phyloP scores from a whole-genome alignment of 192 early-diverging fungal species.

The Backusella australiensis region DNA sequence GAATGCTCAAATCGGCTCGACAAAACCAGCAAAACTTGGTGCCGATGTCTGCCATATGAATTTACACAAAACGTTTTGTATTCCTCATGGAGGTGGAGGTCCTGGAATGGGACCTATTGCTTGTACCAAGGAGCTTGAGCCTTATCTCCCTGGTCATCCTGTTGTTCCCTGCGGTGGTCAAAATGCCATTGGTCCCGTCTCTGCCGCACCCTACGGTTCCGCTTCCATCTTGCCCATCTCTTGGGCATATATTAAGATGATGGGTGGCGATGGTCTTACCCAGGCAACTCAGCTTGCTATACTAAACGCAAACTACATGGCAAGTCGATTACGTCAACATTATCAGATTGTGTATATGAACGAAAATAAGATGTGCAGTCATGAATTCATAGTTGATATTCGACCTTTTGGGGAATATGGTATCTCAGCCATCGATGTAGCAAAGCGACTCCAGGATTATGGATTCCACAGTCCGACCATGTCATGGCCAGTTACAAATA shows the following conservation, averaged over 20 bases:
- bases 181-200: conserved; percentile 86
- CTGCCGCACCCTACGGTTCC: conserved; percentile 97
- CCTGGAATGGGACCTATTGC: conserved; percentile 98
- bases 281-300: conserved; percentile 88
- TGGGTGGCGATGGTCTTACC: conserved; percentile 91
- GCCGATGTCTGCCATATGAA: conserved; percentile 99
- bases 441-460: conserved; percentile 98
- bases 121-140: conserved; percentile 81
- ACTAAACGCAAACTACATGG: conserved; percentile 99
- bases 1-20: conserved; percentile 84
- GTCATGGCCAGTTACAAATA: conserved; percentile 98
- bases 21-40: conserved; percentile 90
- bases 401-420: conserved; percentile 82
- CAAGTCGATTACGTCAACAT: conserved; percentile 84
- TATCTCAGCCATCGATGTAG: conserved; percentile 94
- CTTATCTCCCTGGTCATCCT: conserved; percentile 93
- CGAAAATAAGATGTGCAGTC: conserved; percentile 92
- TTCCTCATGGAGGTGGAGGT: conserved; percentile 98
- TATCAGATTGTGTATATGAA: conserved; percentile 93
- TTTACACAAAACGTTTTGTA: conserved; percentile 99
- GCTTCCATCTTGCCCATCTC: conserved; percentile 96
- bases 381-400: conserved; percentile 98
- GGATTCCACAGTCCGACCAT: conserved; percentile 99
- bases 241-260: conserved; percentile 98
- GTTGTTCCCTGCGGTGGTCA: conserved; percentile 69